These are phyloP conservation scores for Trypanosoma brucei DNA, from an alignment of 208 protist genomes.

Conservation along the genomic window DNA sequence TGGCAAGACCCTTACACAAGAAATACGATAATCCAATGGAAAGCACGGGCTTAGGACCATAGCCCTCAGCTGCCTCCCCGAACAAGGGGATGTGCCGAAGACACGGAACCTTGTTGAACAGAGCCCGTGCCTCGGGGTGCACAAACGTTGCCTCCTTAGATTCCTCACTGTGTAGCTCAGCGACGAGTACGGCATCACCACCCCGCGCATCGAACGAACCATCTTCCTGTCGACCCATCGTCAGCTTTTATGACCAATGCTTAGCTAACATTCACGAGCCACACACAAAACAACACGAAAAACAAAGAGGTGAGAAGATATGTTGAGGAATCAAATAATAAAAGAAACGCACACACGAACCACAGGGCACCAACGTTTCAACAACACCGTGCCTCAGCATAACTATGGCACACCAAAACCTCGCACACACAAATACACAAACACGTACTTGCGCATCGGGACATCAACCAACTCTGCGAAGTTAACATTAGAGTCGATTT, in stretches of 20 bases:
- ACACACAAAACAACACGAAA: no score
- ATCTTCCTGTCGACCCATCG: background rate
- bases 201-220: background rate
- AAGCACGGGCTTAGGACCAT: conserved; percentile 19
- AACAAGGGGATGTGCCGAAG: conserved; percentile 27
- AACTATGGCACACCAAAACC: no score
- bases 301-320: no score
- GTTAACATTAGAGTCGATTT: no score
- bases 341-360: no score
- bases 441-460: no score
- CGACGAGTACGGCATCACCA: background rate
- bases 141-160: conserved; percentile 19
- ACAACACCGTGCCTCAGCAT: no score
- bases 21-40: conserved; percentile 30
- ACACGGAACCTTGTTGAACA: conserved; percentile 32
- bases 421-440: no score
- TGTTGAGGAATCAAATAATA: no score
- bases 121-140: conserved; percentile 31
- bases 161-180: conserved; percentile 10
- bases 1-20: conserved; percentile 28
- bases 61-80: conserved; percentile 19
- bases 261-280: background rate
- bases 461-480: no score
- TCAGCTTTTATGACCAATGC: background rate
- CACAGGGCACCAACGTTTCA: no score